Conservation (phyloP, 2,329 filamentous ascomycete genomes). For the Tympanopsis confertula region DNA sequence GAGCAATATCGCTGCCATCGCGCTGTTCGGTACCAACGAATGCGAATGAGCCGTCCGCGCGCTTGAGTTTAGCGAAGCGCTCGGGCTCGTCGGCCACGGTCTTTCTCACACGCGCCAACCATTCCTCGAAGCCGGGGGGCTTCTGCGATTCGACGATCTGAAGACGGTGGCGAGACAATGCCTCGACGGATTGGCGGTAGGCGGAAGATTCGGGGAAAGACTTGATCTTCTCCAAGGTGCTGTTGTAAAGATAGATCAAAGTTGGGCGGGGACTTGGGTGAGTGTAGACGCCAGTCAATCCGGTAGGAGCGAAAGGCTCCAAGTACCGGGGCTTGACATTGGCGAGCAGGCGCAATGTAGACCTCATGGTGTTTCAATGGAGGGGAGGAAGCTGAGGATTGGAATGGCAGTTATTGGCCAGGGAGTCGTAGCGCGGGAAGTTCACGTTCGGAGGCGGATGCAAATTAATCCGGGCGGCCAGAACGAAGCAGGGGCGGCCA, state of each 20-base stretch:
- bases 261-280: background rate
- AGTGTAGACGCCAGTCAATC: background rate
- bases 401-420: background rate
- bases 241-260: background rate
- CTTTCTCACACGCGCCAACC: background rate
- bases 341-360: background rate
- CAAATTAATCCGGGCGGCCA: no score
- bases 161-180: slow-evolving; percentile 1
- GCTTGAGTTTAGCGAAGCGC: background rate
- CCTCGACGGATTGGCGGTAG: slow-evolving; percentile 1
- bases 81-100: background rate
- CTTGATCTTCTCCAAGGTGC: background rate
- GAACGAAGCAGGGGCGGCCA: no score
- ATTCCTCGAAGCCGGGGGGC: background rate
- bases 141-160: background rate
- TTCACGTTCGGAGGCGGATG: no score
- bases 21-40: background rate
- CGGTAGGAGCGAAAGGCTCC: slow-evolving; percentile 1
- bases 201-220: background rate
- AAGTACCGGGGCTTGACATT: slow-evolving; percentile 1
- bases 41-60: background rate
- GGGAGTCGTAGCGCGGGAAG: no score
- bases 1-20: background rate
- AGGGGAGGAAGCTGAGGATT: background rate
- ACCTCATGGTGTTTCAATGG: slow-evolving; percentile 1